A percentile compares a stretch with the other conserved stretches of the same genome.
These are phyloP conservation scores for Penicillium sp. DNA, from an alignment of 2,329 filamentous ascomycete species.

Conservation along the genomic window DNA sequence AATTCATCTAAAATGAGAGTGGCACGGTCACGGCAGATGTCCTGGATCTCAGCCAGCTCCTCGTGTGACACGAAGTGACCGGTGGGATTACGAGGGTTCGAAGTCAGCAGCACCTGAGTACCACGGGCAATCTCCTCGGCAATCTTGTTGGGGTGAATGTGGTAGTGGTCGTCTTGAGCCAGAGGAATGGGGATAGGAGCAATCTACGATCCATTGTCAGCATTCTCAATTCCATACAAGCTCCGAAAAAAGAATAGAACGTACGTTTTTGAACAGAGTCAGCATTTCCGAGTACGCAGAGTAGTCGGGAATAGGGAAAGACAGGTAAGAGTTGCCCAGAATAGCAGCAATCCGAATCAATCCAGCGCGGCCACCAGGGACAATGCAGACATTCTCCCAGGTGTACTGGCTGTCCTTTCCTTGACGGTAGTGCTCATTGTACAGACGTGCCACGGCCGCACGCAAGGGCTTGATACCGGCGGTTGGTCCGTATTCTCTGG, in stretches of 20 bases:
- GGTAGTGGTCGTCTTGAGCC: slow-evolving; percentile 80
- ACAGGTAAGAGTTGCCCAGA: slow-evolving; percentile 85
- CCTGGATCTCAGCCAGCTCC: slow-evolving; percentile 85
- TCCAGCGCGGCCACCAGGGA: slow-evolving; percentile 87
- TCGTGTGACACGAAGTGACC: slow-evolving; percentile 82
- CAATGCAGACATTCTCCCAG: slow-evolving; percentile 97
- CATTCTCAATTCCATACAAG: not conserved
- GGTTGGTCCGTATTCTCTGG: slow-evolving; percentile 88
- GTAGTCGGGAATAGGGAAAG: slow-evolving; percentile 93
- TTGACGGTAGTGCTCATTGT: slow-evolving; percentile 88
- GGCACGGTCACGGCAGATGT: slow-evolving; percentile 84
- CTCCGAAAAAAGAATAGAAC: slow-evolving; percentile 6
- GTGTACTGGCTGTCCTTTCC: slow-evolving; percentile 88
- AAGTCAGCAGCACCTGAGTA: slow-evolving; percentile 85
- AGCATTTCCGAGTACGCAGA: slow-evolving; percentile 98
- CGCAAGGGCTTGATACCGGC: slow-evolving; percentile 89
- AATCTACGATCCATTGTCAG: slow-evolving; percentile 54
- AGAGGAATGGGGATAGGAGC: slow-evolving; percentile 83
- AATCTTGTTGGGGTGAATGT: slow-evolving; percentile 91
- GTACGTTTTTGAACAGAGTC: slow-evolving; percentile 79
- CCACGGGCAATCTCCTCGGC: slow-evolving; percentile 85
- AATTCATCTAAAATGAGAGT: slow-evolving; percentile 96
- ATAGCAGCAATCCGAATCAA: slow-evolving; percentile 94
- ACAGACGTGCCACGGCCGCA: slow-evolving; percentile 84
- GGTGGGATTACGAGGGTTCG: slow-evolving; percentile 92